Evolutionary conservation across 2,329 filamentous ascomycete species (phyloP).

Genomic region (Hymenoscyphus linearis): DNA sequence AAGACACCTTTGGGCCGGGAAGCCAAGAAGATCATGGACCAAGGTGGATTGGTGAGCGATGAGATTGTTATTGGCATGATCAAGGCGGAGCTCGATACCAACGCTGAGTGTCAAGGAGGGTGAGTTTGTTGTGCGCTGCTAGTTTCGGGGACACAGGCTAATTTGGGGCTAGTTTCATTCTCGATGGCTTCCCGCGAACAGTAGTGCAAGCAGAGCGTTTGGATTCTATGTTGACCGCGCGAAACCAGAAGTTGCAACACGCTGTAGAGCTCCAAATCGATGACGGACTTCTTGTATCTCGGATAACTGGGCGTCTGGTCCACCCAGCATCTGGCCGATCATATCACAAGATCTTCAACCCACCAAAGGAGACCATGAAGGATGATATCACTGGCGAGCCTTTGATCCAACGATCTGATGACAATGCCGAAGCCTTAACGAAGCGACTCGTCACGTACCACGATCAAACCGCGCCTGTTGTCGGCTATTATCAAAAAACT

Average conservation of each 20-base stretch:
- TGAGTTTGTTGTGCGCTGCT: constrained; percentile 42
- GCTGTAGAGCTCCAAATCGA: constrained; percentile 96
- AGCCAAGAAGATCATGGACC: constrained; percentile 99
- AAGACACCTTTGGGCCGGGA: constrained; percentile 92
- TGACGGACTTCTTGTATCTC: constrained; percentile 84
- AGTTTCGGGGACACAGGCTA: neutral
- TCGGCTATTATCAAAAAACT: constrained; percentile 93
- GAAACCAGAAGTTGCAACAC: constrained; percentile 83
- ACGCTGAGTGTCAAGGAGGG: constrained; percentile 95
- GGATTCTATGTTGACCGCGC: constrained; percentile 78
- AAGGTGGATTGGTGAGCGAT: constrained; percentile 93
- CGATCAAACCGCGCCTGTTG: constrained; percentile 85
- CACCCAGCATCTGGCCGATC: constrained; percentile 94
- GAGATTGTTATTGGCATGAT: constrained; percentile 99
- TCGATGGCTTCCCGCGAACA: constrained; percentile 96
- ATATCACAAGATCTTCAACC: constrained; percentile 99
- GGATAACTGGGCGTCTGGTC: constrained; percentile 92
- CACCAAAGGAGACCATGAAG: constrained; percentile 87
- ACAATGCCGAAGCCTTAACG: constrained; percentile 93
- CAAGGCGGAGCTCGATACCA: constrained; percentile 90
- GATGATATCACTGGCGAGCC: constrained; percentile 97
- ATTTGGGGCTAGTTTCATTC: constrained; percentile 72
- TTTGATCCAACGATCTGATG: constrained; percentile 90
- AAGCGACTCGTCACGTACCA: constrained; percentile 95
- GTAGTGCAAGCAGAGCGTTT: constrained; percentile 92